phyloP scores from a whole-genome alignment of 768 basidiomycete genomes.

The Leccinum olivaceopallidum region DNA sequence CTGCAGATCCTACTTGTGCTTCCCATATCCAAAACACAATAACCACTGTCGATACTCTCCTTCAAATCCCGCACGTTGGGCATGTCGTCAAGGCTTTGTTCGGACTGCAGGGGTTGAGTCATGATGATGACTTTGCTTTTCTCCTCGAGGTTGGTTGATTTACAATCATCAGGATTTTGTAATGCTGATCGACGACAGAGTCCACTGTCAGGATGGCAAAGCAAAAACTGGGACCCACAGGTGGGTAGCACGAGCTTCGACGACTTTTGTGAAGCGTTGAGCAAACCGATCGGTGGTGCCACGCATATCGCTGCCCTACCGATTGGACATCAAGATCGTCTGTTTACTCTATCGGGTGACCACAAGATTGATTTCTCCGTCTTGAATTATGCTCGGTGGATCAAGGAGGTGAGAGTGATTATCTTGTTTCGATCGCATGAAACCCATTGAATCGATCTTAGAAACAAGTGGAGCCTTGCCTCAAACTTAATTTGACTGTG shows the following conservation, averaged over 20 bases:
- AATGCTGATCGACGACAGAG: conserved; percentile 33
- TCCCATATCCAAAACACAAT: conserved; percentile 58
- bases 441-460: conserved; percentile 23
- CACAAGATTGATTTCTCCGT: conserved; percentile 58
- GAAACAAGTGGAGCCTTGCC: conserved; percentile 60
- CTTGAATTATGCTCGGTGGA: conserved; percentile 74
- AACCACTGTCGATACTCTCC: conserved; percentile 58
- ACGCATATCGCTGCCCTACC: conserved; percentile 40
- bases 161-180: conserved; percentile 17
- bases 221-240: conserved; percentile 81
- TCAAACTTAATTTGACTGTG: conserved; percentile 40
- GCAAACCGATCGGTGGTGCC: conserved; percentile 40
- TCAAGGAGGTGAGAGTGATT: conserved; percentile 55
- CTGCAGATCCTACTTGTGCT: conserved; percentile 65
- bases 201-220: conserved; percentile 78
- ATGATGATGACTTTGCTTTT: conserved; percentile 79
- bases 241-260: conserved; percentile 65
- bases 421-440: not conserved
- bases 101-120: conserved; percentile 63
- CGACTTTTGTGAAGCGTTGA: conserved; percentile 63
- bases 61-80: conserved; percentile 48
- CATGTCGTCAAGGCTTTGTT: conserved; percentile 69
- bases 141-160: conserved; percentile 52
- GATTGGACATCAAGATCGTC: conserved; percentile 49
- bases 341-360: conserved; percentile 46